Conservation (phyloP, 108 stramenopile species). For the Pinguiococcus pyrenoidosus region DNA sequence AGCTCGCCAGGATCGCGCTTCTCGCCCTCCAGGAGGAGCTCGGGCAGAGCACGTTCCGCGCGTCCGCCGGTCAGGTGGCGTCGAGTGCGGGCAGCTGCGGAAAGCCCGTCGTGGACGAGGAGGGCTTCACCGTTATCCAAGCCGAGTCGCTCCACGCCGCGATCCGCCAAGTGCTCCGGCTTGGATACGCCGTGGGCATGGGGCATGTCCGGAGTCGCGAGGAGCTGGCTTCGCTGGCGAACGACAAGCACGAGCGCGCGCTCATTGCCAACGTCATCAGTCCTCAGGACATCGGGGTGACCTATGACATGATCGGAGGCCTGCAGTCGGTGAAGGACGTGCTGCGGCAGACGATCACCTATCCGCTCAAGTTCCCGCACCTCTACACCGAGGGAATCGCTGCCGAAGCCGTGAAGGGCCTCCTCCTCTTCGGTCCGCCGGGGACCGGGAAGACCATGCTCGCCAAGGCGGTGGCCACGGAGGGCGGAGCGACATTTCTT, state of each 20-base stretch:
- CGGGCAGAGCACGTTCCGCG: background rate
- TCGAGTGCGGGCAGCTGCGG: background rate
- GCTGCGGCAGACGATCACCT: slow-evolving; percentile 82
- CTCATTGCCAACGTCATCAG: slow-evolving; percentile 61
- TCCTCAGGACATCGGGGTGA: slow-evolving; percentile 81
- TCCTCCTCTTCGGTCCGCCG: slow-evolving; percentile 72
- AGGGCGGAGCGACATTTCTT: slow-evolving; percentile 88
- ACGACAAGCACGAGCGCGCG: slow-evolving; percentile 78
- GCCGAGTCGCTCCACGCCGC: background rate
- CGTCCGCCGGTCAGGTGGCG: background rate
- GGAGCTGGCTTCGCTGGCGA: slow-evolving; percentile 59
- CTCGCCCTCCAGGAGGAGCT: too few species aligned
- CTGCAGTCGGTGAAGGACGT: slow-evolving; percentile 76
- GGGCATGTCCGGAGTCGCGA: background rate
- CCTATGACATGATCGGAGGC: slow-evolving; percentile 90
- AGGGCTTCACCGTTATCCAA: too few species aligned
- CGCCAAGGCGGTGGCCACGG: slow-evolving; percentile 94
- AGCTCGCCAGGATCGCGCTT: too few species aligned
- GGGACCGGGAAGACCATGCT: slow-evolving; percentile 49
- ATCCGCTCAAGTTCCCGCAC: slow-evolving; percentile 84
- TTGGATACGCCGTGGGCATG: background rate
- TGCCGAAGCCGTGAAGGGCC: slow-evolving; percentile 80
- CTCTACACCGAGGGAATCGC: slow-evolving; percentile 87
- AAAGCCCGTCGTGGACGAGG: too few species aligned
- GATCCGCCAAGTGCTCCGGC: background rate